phyloP scores from a whole-genome alignment of 257 asterid genomes.

The Nicotiana sylvestris region DNA sequence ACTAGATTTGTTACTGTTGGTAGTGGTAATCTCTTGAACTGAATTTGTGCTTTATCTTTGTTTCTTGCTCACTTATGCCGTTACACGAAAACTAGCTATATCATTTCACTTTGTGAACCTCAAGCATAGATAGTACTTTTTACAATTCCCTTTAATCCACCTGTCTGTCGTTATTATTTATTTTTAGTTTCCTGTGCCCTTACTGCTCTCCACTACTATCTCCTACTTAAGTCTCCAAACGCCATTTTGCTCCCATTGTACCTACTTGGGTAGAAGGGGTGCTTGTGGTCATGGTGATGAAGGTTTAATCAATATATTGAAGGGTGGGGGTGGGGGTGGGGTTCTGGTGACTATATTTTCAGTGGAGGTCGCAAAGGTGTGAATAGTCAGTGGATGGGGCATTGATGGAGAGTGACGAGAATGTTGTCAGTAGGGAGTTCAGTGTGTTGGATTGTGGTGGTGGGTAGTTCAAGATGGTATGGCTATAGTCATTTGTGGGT shows the following conservation, averaged over 20 bases:
- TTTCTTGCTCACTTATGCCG: not conserved
- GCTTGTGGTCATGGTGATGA: not conserved
- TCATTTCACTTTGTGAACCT: not conserved
- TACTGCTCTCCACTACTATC: not conserved
- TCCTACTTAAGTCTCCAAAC: not conserved
- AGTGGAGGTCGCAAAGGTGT: not conserved
- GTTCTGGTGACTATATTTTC: not conserved
- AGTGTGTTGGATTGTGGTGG: not conserved
- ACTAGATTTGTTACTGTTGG: not conserved
- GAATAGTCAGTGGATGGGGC: not conserved
- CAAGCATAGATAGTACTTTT: not conserved
- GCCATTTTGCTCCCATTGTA: not conserved
- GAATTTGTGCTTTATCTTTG: not conserved
- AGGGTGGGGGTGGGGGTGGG: too few species aligned
- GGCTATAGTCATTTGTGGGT: not conserved
- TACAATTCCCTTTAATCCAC: not conserved
- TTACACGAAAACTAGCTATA: not conserved
- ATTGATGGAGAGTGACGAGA: not conserved
- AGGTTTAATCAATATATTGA: not conserved
- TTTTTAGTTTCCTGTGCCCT: not conserved
- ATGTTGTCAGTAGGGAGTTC: not conserved
- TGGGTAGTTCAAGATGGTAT: not conserved
- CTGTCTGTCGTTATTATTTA: not conserved
- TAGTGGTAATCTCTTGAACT: not conserved
- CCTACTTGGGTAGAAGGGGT: not conserved